These are phyloP conservation scores for Penicillium polonicum DNA, from an alignment of 2,329 filamentous ascomycete genomes.

Conservation along the genomic window DNA sequence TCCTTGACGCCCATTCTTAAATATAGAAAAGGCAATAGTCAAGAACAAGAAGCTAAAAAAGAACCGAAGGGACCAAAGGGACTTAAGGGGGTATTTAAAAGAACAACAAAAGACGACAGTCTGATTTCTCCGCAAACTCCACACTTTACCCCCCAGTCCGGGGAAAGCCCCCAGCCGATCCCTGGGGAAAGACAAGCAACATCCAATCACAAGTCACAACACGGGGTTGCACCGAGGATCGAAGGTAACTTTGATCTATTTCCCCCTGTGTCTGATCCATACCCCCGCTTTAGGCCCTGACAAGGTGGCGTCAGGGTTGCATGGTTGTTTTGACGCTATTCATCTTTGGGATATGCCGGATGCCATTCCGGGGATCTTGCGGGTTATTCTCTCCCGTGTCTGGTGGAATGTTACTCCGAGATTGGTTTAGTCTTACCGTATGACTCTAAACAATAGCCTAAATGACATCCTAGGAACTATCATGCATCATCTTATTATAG, in stretches of 20 bases:
- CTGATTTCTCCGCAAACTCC: slow-evolving; percentile 9
- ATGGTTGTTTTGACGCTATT: slow-evolving; percentile 1
- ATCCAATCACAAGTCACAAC: background rate
- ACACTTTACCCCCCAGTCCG: slow-evolving; percentile 9
- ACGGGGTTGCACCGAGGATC: background rate
- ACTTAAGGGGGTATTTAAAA: background rate
- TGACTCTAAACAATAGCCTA: background rate
- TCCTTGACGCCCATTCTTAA: slow-evolving; percentile 30
- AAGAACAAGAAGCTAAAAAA: background rate
- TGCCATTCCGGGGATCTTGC: background rate
- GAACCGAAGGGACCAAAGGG: background rate
- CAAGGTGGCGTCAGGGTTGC: slow-evolving; percentile 8
- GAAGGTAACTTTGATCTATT: background rate
- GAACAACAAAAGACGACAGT: slow-evolving; percentile 3
- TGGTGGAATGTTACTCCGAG: slow-evolving; percentile 4
- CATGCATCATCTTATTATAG: background rate
- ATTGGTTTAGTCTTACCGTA: background rate
- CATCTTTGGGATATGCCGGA: background rate
- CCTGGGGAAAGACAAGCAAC: background rate
- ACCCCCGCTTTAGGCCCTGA: background rate
- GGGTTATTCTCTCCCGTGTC: background rate
- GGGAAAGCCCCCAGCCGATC: slow-evolving; percentile 9
- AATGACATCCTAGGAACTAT: background rate
- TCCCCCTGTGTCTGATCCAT: background rate
- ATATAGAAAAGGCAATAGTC: background rate